Base-by-base conservation (phyloP, 2,329 filamentous ascomycete genomes). In the Oidium heveae region DNA sequence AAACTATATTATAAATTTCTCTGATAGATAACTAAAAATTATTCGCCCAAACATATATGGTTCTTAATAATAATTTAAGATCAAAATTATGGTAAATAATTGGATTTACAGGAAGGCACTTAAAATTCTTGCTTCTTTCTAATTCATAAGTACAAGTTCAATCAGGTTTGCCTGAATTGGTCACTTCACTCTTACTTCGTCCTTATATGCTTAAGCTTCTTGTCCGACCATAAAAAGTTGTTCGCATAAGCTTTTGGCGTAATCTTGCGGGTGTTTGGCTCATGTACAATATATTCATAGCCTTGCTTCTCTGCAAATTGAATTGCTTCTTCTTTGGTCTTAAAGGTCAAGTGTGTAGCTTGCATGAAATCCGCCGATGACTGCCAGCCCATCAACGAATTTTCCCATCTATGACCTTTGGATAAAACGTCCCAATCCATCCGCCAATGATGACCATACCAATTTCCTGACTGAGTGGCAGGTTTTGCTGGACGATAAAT, bases 231-330 rank as follows among this genome's bases (percentile, higher is more conserved):
- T 59, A 88, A 66, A 69, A 96, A 98, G 72, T 96, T 94, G 70
- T 94, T 93, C 57, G 91, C 89, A 68, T 98, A 98, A 12, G 86
- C 84, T 78, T 98, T 98, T 57, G 87, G 85, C 16, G 79, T 72
- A 63, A 95, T 82, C 65, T 82, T 84, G 66, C 91, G 80, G 69
- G 79, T 78, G 65, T 95, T 93, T 37, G 91, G 89, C 71, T 96
- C 91, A 73, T 96, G 91, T 24, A 98, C 88, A 67, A 91, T 96
- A 70, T 94, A 98, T 67, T 98, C 89, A 67, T 98, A 98, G 37
- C 93, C 91, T 69, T 98, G 91, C 76, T 96, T 98, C 72, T 96
- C 84, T 24, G 93, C 91, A 66, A 98, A 98, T 56, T 75, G 72
- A 64, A 98, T 89, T 60, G 91, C 91, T 62, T 94, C 89, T 67